Evolutionary conservation across 1,284 basidiomycete genomes (phyloP).

Genomic region (Sporisorium graminicola): DNA sequence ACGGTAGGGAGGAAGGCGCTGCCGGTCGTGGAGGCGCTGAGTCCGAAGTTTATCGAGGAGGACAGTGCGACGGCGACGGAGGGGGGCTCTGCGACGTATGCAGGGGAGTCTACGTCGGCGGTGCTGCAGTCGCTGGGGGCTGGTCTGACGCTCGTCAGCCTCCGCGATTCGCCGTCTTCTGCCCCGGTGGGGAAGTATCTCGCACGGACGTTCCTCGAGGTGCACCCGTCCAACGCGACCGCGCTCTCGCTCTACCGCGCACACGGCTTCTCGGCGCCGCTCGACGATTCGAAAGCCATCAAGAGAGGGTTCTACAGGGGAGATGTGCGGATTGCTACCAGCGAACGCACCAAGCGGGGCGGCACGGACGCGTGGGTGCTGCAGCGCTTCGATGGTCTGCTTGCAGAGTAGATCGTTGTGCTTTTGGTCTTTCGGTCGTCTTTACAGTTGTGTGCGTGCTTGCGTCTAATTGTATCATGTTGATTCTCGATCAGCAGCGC

Average conservation of each 20-base stretch:
- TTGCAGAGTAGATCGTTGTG: background rate
- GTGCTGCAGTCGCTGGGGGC: slow-evolving; percentile 1
- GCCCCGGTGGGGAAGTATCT: slow-evolving; percentile 9
- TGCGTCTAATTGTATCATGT: too few species aligned
- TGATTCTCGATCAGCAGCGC: too few species aligned
- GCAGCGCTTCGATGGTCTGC: slow-evolving; percentile 39
- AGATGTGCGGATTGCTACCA: slow-evolving; percentile 51
- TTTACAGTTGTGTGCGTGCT: background rate
- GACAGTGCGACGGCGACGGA: background rate
- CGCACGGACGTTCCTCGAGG: slow-evolving; percentile 47
- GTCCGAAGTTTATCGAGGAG: slow-evolving; percentile 33
- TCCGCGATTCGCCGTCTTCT: background rate
- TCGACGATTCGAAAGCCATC: slow-evolving; percentile 23
- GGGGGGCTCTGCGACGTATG: background rate
- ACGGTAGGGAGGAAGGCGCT: background rate
- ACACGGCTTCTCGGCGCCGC: slow-evolving; percentile 38
- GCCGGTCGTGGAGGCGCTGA: slow-evolving; percentile 11
- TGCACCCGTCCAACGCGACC: slow-evolving; percentile 53
- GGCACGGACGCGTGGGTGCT: slow-evolving; percentile 59
- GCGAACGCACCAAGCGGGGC: slow-evolving; percentile 44
- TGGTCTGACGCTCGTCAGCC: background rate
- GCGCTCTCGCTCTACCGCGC: slow-evolving; percentile 50
- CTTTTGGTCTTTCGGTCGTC: too few species aligned
- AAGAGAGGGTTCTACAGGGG: slow-evolving; percentile 55
- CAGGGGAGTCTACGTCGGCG: background rate